Base-by-base conservation (phyloP, 164 flowering plant genomes). In the Vitis cinerea region DNA sequence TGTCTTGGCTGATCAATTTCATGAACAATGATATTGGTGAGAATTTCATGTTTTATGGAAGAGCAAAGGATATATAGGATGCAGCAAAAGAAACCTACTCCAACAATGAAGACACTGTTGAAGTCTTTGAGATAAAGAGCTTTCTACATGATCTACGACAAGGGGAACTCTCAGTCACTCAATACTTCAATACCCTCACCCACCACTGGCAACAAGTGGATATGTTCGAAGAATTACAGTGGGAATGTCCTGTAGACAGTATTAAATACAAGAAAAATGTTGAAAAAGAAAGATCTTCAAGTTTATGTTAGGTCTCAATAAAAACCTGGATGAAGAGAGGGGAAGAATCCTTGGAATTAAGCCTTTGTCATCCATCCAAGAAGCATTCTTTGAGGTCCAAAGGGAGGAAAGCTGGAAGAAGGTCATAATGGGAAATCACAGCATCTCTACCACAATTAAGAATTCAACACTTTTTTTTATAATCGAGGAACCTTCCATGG, bases 351-450 rank as follows among this genome's bases (percentile, higher is more conserved):
- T 61, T 17, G 66, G 71, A 9, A 51, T 14, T 10, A 52, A 61
- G 48, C 71, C 71, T 1, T 48, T 72, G 1, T 61, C 66, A 0
- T 60, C 5, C 3, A 10, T 61, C 15, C 12, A 49, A n/a, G 75
- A 72, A 52, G 71, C 54, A 2, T 66, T 72, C n/a, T 59, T 62
- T 19, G 60, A 72, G 19, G 59, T 72, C 27, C 27, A 62, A 1
- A 7, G 48, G 7, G 75, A 72, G 29, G 66, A 72, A 60, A 48
- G 61, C 37, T 5, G 62, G 13, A 16, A 23, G 30, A 17, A 10
- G 23, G 6, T 59, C 23, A 59, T 59, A 31, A 14, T 59, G 11
- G 31, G 37, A 4, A 6, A 7, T 13, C 30, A 59, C 2, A 59
- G 10, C 9, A 9, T 13, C 4, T 17, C 29, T 12, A 7, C 5